A percentile compares a stretch with the other conserved stretches of the same genome.
phyloP scores from a whole-genome alignment of 2,329 filamentous ascomycete genomes.

The Hypoxylon sp. region DNA sequence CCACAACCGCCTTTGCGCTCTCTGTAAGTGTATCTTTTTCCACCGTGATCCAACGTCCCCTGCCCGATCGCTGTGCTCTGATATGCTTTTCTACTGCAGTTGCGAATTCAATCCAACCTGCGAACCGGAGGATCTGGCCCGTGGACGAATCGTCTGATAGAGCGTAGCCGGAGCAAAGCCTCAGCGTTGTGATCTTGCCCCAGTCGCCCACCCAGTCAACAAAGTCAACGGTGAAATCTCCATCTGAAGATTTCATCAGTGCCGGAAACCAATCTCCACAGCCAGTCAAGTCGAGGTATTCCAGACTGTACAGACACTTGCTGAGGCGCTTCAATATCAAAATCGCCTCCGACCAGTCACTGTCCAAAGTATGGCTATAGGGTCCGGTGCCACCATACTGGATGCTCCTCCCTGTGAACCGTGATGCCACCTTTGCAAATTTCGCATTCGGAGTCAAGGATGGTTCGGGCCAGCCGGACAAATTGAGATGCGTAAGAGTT shows the following conservation, averaged over 20 bases:
- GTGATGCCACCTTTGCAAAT: slow-evolving; percentile 62
- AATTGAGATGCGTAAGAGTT: slow-evolving; percentile 71
- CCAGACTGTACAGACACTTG: slow-evolving; percentile 68
- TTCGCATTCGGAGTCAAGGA: slow-evolving; percentile 69
- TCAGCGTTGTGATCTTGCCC: slow-evolving; percentile 65
- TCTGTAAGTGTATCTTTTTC: slow-evolving; percentile 58
- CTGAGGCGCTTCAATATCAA: slow-evolving; percentile 69
- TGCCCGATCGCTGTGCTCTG: slow-evolving; percentile 61
- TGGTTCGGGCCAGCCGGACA: slow-evolving; percentile 74
- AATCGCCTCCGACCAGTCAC: slow-evolving; percentile 73
- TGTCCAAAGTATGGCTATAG: slow-evolving; percentile 71
- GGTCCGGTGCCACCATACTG: slow-evolving; percentile 69
- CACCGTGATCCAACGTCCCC: slow-evolving; percentile 65
- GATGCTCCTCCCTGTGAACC: slow-evolving; percentile 59
- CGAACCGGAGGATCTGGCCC: slow-evolving; percentile 55
- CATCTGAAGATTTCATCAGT: slow-evolving; percentile 59
- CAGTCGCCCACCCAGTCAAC: slow-evolving; percentile 69
- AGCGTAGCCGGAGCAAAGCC: slow-evolving; percentile 63
- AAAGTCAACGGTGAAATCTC: slow-evolving; percentile 57
- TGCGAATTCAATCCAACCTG: slow-evolving; percentile 58
- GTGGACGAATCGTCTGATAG: slow-evolving; percentile 55
- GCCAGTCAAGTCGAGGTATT: slow-evolving; percentile 73
- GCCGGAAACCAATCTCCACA: slow-evolving; percentile 70
- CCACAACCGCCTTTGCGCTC: slow-evolving; percentile 32
- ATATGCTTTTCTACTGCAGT: slow-evolving; percentile 65